These are phyloP conservation scores for Gastrodia elata DNA, from an alignment of 106 monocot species.

Conservation along the genomic window DNA sequence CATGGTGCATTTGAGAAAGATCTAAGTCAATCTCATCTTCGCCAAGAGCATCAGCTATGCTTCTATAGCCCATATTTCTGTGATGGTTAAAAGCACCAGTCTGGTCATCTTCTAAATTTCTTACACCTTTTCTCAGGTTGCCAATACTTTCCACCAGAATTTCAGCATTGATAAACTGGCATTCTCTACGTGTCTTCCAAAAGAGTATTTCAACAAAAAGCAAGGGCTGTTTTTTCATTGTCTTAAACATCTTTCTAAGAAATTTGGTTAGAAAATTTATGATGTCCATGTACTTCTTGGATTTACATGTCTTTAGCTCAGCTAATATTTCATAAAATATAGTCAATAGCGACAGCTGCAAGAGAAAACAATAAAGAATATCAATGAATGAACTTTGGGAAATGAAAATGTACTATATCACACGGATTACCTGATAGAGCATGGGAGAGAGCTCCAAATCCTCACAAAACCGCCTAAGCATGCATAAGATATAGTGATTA, in stretches of 20 bases:
- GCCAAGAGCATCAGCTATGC: conserved; percentile 89
- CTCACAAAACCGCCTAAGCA: conserved; percentile 74
- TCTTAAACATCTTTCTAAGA: conserved; percentile 72
- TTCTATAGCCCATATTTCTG: conserved; percentile 21
- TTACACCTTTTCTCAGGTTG: conserved; percentile 38
- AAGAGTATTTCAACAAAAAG: conserved; percentile 94
- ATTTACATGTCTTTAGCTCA: conserved; percentile 44
- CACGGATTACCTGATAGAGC: conserved; percentile 78
- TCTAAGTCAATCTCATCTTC: conserved; percentile 84
- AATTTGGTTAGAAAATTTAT: conserved; percentile 66
- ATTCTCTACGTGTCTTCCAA: conserved; percentile 91
- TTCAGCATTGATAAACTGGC: conserved; percentile 81
- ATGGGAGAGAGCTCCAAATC: conserved; percentile 79
- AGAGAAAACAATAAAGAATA: neutral
- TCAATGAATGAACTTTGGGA: neutral
- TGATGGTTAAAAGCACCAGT: conserved; percentile 15
- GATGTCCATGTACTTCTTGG: conserved; percentile 44
- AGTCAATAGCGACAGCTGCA: conserved; percentile 76
- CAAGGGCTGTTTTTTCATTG: conserved; percentile 68
- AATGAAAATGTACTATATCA: neutral
- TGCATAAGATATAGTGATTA: conserved; percentile 78
- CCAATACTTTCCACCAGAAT: conserved; percentile 34
- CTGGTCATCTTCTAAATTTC: conserved; percentile 15
- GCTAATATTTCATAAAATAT: conserved; percentile 70
- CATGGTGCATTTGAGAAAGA: conserved; percentile 20